Base-by-base conservation (phyloP, 1,284 basidiomycete species). In the Chondrostereum purpureum region DNA sequence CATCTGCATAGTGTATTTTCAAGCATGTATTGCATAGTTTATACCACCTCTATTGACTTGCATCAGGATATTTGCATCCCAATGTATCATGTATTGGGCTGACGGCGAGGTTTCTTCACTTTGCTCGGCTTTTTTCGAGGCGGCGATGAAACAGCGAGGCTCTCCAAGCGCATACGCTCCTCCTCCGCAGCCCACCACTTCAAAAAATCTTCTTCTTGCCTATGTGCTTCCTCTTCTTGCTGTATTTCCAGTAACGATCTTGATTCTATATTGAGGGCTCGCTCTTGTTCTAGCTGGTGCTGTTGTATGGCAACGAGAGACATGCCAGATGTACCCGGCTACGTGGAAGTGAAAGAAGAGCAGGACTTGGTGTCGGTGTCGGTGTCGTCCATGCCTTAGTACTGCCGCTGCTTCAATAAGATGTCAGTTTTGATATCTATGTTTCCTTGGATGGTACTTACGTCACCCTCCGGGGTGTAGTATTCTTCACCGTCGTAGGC, bases 111-210 rank as follows among this genome's bases (percentile, higher is more conserved):
- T 31, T 31, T 31, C n/a, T 31, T 31, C 8, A n/a, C 8, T 31
- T 31, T 31, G 27, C 27, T 8, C 8, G 27, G 27, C 27, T 31
- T 31, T n/a, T n/a, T 31, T 8, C 8, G 27, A 8, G 27, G 27
- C 5, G 16, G 17, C 10, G 4, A 16, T 24, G 17, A 13, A 21
- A 17, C 6, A 18, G 57, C 60, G 42, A 64, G 56, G 20, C 67
- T 65, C 58, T 80, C 75, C 33, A 67, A 53, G 43, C 66, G 68
- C 8, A 86, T 62, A 10, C 85, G 70, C 49, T 79, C 80, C 63
- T 92, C 87, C 60, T 93, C 90, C 4, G 74, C 80, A 1, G 77
- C 69, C 90, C 91, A 93, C 91, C 90, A 93, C 51, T 70, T 73
- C 61, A 92, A 62, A 58, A 93, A 94, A 46, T 88, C 86, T 2